A percentile compares a stretch with the other conserved stretches of the same genome.
Evolutionary conservation across 768 basidiomycete genomes (phyloP).

Genomic region (Boletus coccyginus): DNA sequence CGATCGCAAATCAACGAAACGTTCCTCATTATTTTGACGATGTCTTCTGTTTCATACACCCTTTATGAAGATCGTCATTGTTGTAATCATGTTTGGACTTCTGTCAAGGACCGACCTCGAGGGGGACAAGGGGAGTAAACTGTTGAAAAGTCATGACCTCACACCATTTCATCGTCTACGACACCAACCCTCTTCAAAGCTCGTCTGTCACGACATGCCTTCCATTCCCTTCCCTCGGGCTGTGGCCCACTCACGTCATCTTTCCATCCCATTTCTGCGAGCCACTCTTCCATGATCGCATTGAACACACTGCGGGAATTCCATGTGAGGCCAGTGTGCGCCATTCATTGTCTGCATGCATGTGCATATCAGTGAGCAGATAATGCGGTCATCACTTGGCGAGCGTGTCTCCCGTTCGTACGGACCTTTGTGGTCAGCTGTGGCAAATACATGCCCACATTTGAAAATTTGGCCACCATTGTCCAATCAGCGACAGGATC

Average conservation of each 20-base stretch:
- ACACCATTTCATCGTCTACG: not conserved
- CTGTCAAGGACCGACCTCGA: too few relatives aligned
- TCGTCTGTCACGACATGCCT: slow-evolving; percentile 8
- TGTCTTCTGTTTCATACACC: too few relatives aligned
- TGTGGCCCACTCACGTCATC: not conserved
- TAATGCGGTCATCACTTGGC: slow-evolving; percentile 18
- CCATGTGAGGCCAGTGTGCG: slow-evolving; percentile 70
- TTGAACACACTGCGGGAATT: slow-evolving; percentile 56
- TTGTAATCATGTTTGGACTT: too few relatives aligned
- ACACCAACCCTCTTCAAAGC: slow-evolving; percentile 8
- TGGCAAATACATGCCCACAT: slow-evolving; percentile 33
- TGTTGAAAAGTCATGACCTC: not conserved
- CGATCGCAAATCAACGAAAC: too few relatives aligned
- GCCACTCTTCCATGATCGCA: slow-evolving; percentile 49
- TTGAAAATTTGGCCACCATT: slow-evolving; percentile 25
- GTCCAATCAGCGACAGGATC: slow-evolving; percentile 48
- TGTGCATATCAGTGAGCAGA: slow-evolving; percentile 34
- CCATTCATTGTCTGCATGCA: slow-evolving; percentile 45
- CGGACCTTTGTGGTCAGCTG: slow-evolving; percentile 35
- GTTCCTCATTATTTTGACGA: too few relatives aligned
- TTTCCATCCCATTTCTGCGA: slow-evolving; percentile 26
- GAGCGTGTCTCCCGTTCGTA: slow-evolving; percentile 1
- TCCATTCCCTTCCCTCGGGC: not conserved
- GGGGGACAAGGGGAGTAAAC: not conserved
- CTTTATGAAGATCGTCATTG: too few relatives aligned